Base-by-base conservation (phyloP, 2,329 filamentous ascomycete genomes). In the Alternaria burnsii region DNA sequence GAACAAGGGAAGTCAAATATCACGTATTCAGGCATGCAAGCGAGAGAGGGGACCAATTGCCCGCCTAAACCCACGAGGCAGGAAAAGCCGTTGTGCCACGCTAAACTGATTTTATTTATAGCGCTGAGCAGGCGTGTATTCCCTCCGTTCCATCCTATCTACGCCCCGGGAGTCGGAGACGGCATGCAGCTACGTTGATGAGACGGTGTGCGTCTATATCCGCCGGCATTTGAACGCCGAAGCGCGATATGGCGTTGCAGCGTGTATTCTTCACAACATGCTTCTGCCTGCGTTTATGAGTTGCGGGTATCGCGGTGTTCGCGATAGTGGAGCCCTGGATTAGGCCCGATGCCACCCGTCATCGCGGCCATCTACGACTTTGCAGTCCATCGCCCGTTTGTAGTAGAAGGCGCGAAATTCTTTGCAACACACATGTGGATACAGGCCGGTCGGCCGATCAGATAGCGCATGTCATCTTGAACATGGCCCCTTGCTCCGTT, bases 1-100 rank as follows among this genome's bases (percentile, higher is more conserved):
- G 30, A 36, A 24, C 22, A 53, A 60, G 63, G 57, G 55, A 61
- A 52, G 38, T 26, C 34, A 54, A 52, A 22, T 20, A 22, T 44
- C 55, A 58, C 48, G 50, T 41, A 44, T 52, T 26, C 41, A 58
- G 55, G 50, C 42, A 44, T 44, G 48, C 32, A 46, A 52, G 41
- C 55, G 55, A 58, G 22, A 50, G 41, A 24, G 43, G 36, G 52
- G 48, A 32, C 41, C 26, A 52, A 20, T 52, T 52, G 55, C 48
- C 48, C 44, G 61, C 57, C 52, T 53, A 53, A 59, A 57, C 51
- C 61, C 65, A 65, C 54, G 44, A 67, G 58, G 62, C 56, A 65
- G 56, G 40, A 59, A 67, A 63, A 67, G 52, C 66, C 66, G 66
- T 68, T 68, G 53, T 52, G 59, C 42, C 41, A 67, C 66, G 61